Evolutionary conservation across 2,329 filamentous ascomycete genomes (phyloP), one percentile per base, ranked within the genome.

Genomic region (Didymella sp.): DNA sequence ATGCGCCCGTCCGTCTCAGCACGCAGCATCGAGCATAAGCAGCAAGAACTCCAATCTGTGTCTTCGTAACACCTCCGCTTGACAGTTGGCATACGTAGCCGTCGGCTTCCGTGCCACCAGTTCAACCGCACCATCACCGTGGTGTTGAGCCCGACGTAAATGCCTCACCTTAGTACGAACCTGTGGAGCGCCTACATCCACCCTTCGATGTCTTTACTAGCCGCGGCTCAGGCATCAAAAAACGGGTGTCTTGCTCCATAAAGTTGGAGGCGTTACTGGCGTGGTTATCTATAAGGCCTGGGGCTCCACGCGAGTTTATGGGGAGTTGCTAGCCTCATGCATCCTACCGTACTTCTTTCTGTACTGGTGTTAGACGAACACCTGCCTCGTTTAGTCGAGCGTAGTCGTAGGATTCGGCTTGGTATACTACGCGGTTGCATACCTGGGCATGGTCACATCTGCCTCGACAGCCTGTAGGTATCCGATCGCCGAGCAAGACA

Each of bases 141-240:
- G 54, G 28, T 48, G 38, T 52, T 40, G 54, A 43, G 48, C 54
- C 49, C 37, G 43, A 57, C 54, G 48, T 57, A 57, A 57, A 57
- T 57, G 42, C 54, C 54, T 43, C 54, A 57, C 19, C 35, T 52
- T 52, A 51, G 54, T 24, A 56, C 53, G 21, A 51, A 46, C 44
- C 44, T 40, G 40, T 52, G 38, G 48, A 47, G 17, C 22, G 27
- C 43, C 44, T 52, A 50, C 49, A 52, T 49, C 54, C 54, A 57
- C 15, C 21, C 19, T 37, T 44, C 8, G 12, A 12, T 38, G 22
- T 43, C 42, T 38, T 51, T 43, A 13, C 37, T 43, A 52, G 25
- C 48, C 43, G 54, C 54, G 48, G 54, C 38, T 47, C 44, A 47
- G 31, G 30, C 54, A 30, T 49, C 38, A 44, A n/a, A 37, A 52